Evolutionary conservation across 1,139 yeast species (phyloP), one percentile per base, ranked within the genome.

Genomic region (Sugiyamaella pinicola): DNA sequence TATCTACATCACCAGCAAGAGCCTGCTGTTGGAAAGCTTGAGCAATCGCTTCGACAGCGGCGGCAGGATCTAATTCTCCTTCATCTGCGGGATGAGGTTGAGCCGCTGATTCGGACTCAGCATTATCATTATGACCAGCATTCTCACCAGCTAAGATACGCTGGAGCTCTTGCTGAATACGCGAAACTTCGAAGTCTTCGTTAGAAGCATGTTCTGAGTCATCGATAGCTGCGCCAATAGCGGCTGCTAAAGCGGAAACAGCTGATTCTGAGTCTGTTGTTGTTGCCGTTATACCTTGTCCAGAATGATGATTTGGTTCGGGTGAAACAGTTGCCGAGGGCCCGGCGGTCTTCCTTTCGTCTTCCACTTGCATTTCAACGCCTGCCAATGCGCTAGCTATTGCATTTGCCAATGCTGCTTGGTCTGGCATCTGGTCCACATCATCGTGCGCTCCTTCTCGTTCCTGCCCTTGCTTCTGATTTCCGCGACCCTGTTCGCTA

Each of bases 161-260:
- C n/a, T 47, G 46, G 15, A 47, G 40, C 17, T 47, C 45, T 35
- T 31, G 51, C 10, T 47, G 51, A 10, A 47, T 39, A 22, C 37
- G 51, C 19, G 18, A 29, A 6, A 31, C 51, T 8, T 47, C 51
- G 12, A 22, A 5, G 9, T 40, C 51, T 7, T 38, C 31, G 37
- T 35, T 45, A 15, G 40, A 13, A 13, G 33, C n/a, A n/a, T n/a
- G 5, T 9, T 34, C 41, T 24, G 22, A 15, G 33, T n/a, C n/a
- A n/a, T n/a, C n/a, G n/a, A n/a, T n/a, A n/a, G n/a, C n/a, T n/a
- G n/a, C n/a, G n/a, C 39, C 6, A 13, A 34, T n/a, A 8, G 33
- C 22, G 22, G 41, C 29, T 13, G 38, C 40, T 34, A 24, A 21
- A 9, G 40, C 31, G 9, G 35, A 21, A 12, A 22, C 13, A 5